Conservation (phyloP, 2,329 filamentous ascomycete species). For the Pestalotiopsis sp. region DNA sequence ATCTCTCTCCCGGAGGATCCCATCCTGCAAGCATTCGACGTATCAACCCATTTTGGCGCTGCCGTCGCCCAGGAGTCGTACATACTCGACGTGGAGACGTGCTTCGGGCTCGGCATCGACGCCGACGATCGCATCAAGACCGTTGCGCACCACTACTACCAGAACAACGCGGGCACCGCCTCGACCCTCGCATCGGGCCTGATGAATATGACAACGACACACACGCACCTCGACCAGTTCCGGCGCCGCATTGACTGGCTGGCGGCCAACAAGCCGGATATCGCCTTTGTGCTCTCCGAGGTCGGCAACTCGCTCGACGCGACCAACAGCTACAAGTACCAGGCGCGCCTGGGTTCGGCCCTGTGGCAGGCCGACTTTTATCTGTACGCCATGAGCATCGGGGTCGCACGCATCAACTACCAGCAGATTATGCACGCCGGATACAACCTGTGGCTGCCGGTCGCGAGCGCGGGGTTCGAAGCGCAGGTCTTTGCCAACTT, state of each 20-base stretch:
- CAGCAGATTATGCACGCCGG: conserved; percentile 40
- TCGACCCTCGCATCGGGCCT: conserved; percentile 30
- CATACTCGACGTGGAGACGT: conserved; percentile 30
- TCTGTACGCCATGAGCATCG: conserved; percentile 36
- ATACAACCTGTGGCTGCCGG: conserved; percentile 33
- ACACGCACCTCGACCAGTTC: conserved; percentile 31
- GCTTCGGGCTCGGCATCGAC: conserved; percentile 37
- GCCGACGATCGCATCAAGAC: conserved; percentile 33
- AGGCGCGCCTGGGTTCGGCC: conserved; percentile 36
- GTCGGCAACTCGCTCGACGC: conserved; percentile 37
- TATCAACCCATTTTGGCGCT: conserved; percentile 28
- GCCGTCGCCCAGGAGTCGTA: conserved; percentile 24
- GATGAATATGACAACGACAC: conserved; percentile 32
- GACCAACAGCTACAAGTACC: conserved; percentile 34
- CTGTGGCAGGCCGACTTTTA: conserved; percentile 41
- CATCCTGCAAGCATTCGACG: conserved; percentile 39
- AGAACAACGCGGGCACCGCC: conserved; percentile 32
- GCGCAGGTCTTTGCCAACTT: conserved; percentile 38
- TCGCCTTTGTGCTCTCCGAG: conserved; percentile 37
- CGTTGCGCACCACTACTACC: conserved; percentile 41
- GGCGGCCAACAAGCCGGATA: conserved; percentile 30
- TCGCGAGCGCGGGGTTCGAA: conserved; percentile 28
- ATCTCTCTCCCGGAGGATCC: conserved; percentile 29
- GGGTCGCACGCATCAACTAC: conserved; percentile 37
- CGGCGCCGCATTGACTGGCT: conserved; percentile 34